These are phyloP conservation scores for Acacia crassicarpa DNA, from an alignment of 306 rosid genomes.

Conservation along the genomic window DNA sequence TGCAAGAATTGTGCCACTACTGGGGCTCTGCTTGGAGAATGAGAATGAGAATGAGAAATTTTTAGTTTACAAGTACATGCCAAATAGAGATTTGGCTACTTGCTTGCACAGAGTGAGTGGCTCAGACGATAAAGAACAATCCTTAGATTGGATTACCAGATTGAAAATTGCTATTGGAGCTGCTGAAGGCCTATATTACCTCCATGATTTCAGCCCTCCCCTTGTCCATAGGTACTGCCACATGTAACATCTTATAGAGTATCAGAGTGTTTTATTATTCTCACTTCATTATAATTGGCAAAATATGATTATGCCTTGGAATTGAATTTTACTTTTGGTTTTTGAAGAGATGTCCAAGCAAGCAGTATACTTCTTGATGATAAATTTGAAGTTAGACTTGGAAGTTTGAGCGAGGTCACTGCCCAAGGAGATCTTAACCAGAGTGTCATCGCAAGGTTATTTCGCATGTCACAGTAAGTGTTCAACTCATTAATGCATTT, in stretches of 20 bases:
- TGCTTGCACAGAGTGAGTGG: slow-evolving; percentile 59
- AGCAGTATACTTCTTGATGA: slow-evolving; percentile 97
- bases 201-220: slow-evolving; percentile 87
- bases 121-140: slow-evolving; percentile 50
- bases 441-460: slow-evolving; percentile 60
- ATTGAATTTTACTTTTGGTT: slow-evolving; percentile 29
- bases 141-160: slow-evolving; percentile 95
- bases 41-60: slow-evolving; percentile 77
- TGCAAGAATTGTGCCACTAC: slow-evolving; percentile 69
- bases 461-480: slow-evolving; percentile 81
- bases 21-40: slow-evolving; percentile 86
- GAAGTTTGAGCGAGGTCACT: slow-evolving; percentile 85
- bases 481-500: slow-evolving; percentile 24
- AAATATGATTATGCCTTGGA: slow-evolving; percentile 7
- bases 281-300: slow-evolving; percentile 19
- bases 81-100: slow-evolving; percentile 76
- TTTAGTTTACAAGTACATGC: slow-evolving; percentile 84
- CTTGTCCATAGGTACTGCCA: slow-evolving; percentile 77
- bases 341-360: slow-evolving; percentile 82
- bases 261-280: background rate
- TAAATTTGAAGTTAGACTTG: slow-evolving; percentile 94
- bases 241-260: background rate
- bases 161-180: slow-evolving; percentile 91
- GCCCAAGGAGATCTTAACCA: slow-evolving; percentile 77
- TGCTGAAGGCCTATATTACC: slow-evolving; percentile 78